Evolutionary conservation across 148 eudicot genomes (phyloP), one percentile per base, ranked within the genome.

Genomic region (Heliosperma pusillum): DNA sequence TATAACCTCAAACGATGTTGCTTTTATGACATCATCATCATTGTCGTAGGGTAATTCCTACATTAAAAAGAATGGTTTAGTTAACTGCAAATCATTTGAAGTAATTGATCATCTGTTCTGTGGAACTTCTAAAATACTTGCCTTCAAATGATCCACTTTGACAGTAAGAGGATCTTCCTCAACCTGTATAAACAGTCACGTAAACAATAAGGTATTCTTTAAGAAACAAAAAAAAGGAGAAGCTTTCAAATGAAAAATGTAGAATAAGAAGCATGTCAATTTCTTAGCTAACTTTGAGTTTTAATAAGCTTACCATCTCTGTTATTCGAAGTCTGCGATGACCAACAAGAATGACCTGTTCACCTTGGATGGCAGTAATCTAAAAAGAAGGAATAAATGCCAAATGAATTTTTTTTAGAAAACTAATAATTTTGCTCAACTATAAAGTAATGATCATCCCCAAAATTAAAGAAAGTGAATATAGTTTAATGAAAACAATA

Each of bases 101-200:
- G 27, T 27, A 74, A 60, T 29, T 66, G 44, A 71, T 19, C 45
- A 7, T 29, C 65, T 11, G 57, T 40, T 30, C n/a, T 27, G 47
- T 40, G 66, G 67, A 12, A 20, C 66, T 19, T 70, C 58, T 56
- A 15, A 69, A 62, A 33, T 13, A 36, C 85, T 81, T 83, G 80
- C 98, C 97, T 92, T 92, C 62, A 96, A 86, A 86, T 92, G 99
- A 81, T 96, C 99, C 77, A 96, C 92, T 85, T 86, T 89, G 71
- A 96, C 99, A 22, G 94, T 92, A 72, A 95, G 97, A 74, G 99
- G 97, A 82, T 96, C 94, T 79, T 92, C 99, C 77, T 89, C 88
- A 78, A 92, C 97, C 98, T 95, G 93, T 77, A 55, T 79, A 44
- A 74, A 73, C 56, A 63, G 73, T 69, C 29, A 67, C 29, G 67